Evolutionary conservation across 179 eudicot genomes (phyloP).

Genomic region (Silene noctiflora): DNA sequence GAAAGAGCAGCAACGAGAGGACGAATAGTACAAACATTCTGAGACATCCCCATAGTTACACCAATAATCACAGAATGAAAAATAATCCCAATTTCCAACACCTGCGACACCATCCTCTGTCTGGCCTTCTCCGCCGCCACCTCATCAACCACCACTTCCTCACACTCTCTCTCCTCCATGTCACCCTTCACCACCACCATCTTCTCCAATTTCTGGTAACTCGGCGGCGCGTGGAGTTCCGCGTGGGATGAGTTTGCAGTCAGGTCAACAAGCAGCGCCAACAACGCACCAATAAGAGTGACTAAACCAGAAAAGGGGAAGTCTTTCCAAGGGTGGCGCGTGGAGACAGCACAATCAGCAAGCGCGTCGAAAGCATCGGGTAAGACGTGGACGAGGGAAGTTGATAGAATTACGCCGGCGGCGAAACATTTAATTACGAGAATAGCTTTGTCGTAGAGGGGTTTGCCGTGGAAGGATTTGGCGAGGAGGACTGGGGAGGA

Average conservation of each 20-base stretch:
- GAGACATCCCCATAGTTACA: conserved; percentile 86
- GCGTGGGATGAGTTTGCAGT: conserved; percentile 51
- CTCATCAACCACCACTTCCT: conserved; percentile 14
- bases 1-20: conserved; percentile 82
- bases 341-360: conserved; percentile 61
- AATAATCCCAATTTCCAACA: conserved; percentile 79
- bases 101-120: conserved; percentile 77
- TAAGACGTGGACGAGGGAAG: conserved; percentile 73
- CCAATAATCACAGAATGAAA: conserved; percentile 83
- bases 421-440: conserved; percentile 76
- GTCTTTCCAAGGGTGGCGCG: conserved; percentile 79
- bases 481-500: conserved; percentile 57
- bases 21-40: conserved; percentile 60
- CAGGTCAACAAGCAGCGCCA: conserved; percentile 62
- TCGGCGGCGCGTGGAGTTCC: conserved; percentile 25
- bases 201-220: conserved; percentile 22
- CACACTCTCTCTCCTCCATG: conserved; percentile 22
- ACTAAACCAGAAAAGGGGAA: conserved; percentile 71
- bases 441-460: conserved; percentile 58
- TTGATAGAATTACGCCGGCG: conserved; percentile 76
- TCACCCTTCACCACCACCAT: conserved; percentile 21
- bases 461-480: conserved; percentile 57
- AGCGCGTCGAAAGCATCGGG: conserved; percentile 80
- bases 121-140: conserved; percentile 47
- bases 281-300: conserved; percentile 53